A percentile compares a stretch with the other conserved stretches of the same genome.
These are phyloP conservation scores for Alternaria burnsii DNA, from an alignment of 2,329 filamentous ascomycete species.

Conservation along the genomic window DNA sequence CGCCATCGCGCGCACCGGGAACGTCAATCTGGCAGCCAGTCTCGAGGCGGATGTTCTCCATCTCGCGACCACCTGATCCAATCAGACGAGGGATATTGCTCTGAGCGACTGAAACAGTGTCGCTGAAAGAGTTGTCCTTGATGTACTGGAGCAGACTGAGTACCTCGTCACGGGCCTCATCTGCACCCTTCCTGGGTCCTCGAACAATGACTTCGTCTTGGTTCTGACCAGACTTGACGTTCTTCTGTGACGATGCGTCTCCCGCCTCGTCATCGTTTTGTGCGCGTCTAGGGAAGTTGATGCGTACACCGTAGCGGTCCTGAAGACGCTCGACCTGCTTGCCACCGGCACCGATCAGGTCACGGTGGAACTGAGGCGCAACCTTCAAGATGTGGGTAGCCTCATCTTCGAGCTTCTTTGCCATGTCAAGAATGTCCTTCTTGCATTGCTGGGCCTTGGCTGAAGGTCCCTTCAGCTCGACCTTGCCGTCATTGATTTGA, in stretches of 20 bases:
- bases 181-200: slow-evolving; percentile 90
- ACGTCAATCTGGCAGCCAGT: slow-evolving; percentile 93
- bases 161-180: slow-evolving; percentile 90
- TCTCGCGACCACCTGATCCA: slow-evolving; percentile 85
- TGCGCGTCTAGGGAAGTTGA: slow-evolving; percentile 86
- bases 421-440: slow-evolving; percentile 79
- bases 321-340: slow-evolving; percentile 91
- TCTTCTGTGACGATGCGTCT: slow-evolving; percentile 69
- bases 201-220: slow-evolving; percentile 90
- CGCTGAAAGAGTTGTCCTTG: slow-evolving; percentile 83
- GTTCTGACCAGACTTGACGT: slow-evolving; percentile 71
- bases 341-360: slow-evolving; percentile 89
- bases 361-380: slow-evolving; percentile 90
- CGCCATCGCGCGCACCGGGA: slow-evolving; percentile 77
- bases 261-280: slow-evolving; percentile 74
- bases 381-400: slow-evolving; percentile 87
- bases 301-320: slow-evolving; percentile 89
- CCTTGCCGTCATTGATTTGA: slow-evolving; percentile 91
- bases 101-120: slow-evolving; percentile 84
- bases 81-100: slow-evolving; percentile 94
- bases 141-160: slow-evolving; percentile 88
- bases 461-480: slow-evolving; percentile 94
- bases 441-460: slow-evolving; percentile 91
- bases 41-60: slow-evolving; percentile 85
- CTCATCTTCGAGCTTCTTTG: slow-evolving; percentile 89